Percentiles rank a stretch among this genome's conserved stretches.
These are phyloP conservation scores for Eucalyptus decipiens DNA, from an alignment of 345 rosid species.

Conservation along the genomic window DNA sequence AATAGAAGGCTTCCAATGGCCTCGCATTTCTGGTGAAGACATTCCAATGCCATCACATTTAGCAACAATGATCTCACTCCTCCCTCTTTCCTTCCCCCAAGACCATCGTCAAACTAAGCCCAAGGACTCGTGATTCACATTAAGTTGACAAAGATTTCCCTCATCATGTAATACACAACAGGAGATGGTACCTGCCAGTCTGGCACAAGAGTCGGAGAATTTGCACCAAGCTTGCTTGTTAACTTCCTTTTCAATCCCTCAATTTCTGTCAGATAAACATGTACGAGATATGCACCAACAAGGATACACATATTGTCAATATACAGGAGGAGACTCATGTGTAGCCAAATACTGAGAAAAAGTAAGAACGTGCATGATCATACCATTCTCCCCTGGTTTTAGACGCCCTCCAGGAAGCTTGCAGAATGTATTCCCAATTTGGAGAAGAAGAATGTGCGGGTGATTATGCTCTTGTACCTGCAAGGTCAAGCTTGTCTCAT, in stretches of 20 bases:
- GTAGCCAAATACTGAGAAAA: not conserved
- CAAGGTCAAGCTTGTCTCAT: not conserved
- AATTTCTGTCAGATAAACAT: constrained; percentile 33
- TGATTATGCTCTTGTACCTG: constrained; percentile 98
- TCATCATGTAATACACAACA: not conserved
- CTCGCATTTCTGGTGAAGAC: not conserved
- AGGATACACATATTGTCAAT: not conserved
- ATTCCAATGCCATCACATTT: not conserved
- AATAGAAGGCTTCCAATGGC: not conserved
- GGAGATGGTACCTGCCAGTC: constrained; percentile 74
- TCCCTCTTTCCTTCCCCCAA: not conserved
- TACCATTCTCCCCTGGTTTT: constrained; percentile 98
- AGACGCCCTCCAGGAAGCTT: constrained; percentile 97
- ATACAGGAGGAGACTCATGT: not conserved
- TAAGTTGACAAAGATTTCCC: not conserved
- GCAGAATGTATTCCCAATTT: constrained; percentile 95
- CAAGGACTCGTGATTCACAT: not conserved
- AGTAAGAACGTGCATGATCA: not conserved
- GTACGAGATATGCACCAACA: not conserved
- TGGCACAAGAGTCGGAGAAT: constrained; percentile 78
- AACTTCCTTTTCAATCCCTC: constrained; percentile 92
- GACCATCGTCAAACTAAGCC: not conserved
- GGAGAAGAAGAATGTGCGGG: constrained; percentile 94
- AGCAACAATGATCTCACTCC: not conserved
- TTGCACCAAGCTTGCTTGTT: constrained; percentile 96